Conservation (phyloP, 176 grass and related monocot species). For the Oryza rufipogon region DNA sequence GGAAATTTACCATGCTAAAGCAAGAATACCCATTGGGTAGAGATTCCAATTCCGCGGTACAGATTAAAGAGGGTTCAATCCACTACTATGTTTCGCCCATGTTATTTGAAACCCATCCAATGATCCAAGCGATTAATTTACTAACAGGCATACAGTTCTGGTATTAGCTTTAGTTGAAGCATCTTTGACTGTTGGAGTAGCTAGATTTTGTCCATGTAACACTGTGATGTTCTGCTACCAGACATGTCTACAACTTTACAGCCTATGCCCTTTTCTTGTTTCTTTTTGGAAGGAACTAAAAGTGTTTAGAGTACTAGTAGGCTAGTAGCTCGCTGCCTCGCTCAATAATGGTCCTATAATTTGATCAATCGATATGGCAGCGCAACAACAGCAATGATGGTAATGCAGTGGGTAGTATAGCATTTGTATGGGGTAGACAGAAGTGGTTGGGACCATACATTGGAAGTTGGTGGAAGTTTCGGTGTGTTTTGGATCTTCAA, state of each 20-base stretch:
- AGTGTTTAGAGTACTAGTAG: slow-evolving; percentile 4
- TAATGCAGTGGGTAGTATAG: slow-evolving; percentile 42
- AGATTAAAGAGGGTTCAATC: slow-evolving; percentile 17
- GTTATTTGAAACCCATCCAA: slow-evolving; percentile 7
- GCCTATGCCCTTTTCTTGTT: slow-evolving; percentile 1
- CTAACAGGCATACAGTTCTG: neutral
- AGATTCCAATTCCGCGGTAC: slow-evolving; percentile 6
- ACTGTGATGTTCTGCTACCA: slow-evolving; percentile 14
- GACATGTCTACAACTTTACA: slow-evolving; percentile 17
- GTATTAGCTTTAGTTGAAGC: slow-evolving; percentile 3
- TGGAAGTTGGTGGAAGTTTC: slow-evolving; percentile 6
- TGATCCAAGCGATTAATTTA: neutral
- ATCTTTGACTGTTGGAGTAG: slow-evolving; percentile 30
- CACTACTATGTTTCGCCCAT: neutral
- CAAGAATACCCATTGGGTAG: slow-evolving; percentile 1
- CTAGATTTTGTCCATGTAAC: slow-evolving; percentile 27
- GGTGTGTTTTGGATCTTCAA: slow-evolving; percentile 24
- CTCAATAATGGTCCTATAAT: slow-evolving; percentile 49
- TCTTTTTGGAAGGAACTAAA: slow-evolving; percentile 40
- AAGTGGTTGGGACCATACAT: slow-evolving; percentile 10
- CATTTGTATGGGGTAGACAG: neutral
- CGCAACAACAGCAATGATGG: slow-evolving; percentile 33
- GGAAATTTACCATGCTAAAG: slow-evolving; percentile 28
- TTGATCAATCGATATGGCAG: slow-evolving; percentile 30
- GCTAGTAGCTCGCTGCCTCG: neutral